These are phyloP conservation scores for Amoeboaphelidium protococcarum DNA, from an alignment of 371 early-diverging fungal species.

Conservation along the genomic window DNA sequence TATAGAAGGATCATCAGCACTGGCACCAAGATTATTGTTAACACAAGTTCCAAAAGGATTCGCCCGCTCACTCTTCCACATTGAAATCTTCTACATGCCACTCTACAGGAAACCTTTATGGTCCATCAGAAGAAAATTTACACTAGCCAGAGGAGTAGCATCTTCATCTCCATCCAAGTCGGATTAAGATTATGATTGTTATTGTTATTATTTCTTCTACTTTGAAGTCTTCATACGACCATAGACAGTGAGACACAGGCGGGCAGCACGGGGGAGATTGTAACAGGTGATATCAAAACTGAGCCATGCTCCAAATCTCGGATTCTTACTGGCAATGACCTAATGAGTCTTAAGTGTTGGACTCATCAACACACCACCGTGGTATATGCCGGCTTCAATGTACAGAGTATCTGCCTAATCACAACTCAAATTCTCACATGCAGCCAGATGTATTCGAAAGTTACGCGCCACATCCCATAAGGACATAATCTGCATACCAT, in stretches of 20 bases:
- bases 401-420: background rate
- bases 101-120: background rate
- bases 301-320: background rate
- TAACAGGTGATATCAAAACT: conserved; percentile 1
- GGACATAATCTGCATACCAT: background rate
- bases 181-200: too few relatives aligned
- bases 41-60: conserved; percentile 1
- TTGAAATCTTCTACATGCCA: background rate
- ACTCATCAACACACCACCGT: conserved; percentile 1
- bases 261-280: conserved; percentile 2
- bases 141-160: conserved; percentile 1
- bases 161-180: background rate
- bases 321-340: background rate
- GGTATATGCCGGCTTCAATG: background rate
- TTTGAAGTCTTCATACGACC: background rate
- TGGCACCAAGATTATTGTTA: too few relatives aligned
- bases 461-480: conserved; percentile 2
- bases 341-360: background rate
- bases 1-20: background rate
- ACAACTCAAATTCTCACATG: conserved; percentile 1
- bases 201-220: too few relatives aligned
- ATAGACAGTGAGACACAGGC: conserved; percentile 2
- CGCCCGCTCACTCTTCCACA: conserved; percentile 1
- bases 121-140: conserved; percentile 3
- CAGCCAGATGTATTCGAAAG: conserved; percentile 1